Evolutionary conservation across 176 grass and related monocot species (phyloP).

Genomic region (Ananas comosus): DNA sequence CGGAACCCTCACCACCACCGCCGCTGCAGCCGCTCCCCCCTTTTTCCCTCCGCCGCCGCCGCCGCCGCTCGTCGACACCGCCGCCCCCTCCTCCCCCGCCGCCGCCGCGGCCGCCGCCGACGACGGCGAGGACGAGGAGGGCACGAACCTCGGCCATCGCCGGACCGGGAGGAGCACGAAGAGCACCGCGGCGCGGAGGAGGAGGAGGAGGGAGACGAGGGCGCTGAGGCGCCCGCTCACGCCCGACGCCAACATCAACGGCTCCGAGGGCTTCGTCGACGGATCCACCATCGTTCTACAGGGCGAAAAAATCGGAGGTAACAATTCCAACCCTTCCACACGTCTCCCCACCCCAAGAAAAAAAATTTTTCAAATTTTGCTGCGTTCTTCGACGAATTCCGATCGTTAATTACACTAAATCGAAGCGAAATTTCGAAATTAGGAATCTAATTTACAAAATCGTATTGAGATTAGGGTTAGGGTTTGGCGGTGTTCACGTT

Average conservation of each 20-base stretch:
- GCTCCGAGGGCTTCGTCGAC: not conserved
- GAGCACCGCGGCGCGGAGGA: conserved; percentile 4
- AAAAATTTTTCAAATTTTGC: not conserved
- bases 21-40: conserved; percentile 41
- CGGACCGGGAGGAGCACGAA: conserved; percentile 11
- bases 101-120: conserved; percentile 27
- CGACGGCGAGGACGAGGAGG: no score
- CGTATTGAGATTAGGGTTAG: no score
- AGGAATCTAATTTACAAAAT: no score
- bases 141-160: not conserved
- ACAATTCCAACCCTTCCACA: not conserved
- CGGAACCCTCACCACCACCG: conserved; percentile 34
- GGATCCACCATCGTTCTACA: not conserved
- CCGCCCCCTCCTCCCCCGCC: conserved; percentile 36
- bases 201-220: conserved; percentile 11
- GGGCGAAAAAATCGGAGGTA: not conserved
- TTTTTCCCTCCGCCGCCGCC: not conserved
- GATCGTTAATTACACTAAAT: no score
- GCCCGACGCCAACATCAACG: conserved; percentile 11
- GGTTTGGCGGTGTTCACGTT: no score
- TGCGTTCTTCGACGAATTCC: no score
- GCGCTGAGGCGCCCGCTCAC: conserved; percentile 19
- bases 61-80: not conserved
- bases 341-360: no score
- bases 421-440: no score